Evolutionary conservation across 2,329 filamentous ascomycete genomes (phyloP).

Genomic region (Aspergillus ochraceus): DNA sequence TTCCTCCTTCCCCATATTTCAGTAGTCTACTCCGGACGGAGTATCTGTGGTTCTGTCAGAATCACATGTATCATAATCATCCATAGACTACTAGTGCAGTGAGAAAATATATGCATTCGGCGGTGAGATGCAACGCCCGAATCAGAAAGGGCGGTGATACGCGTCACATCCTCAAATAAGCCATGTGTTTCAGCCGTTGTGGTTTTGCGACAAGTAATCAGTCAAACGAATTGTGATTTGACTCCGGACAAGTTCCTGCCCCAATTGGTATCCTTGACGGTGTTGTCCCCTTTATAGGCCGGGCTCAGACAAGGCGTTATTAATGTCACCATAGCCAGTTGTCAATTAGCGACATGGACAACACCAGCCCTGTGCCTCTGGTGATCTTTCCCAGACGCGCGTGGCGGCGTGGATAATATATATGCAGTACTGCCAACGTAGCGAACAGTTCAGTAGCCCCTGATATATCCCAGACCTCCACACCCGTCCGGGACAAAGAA

Average conservation of each 20-base stretch:
- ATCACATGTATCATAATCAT: background rate
- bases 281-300: background rate
- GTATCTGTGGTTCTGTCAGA: background rate
- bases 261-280: background rate
- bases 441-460: background rate
- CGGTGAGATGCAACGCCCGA: slow-evolving; percentile 14
- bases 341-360: background rate
- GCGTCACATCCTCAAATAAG: slow-evolving; percentile 8
- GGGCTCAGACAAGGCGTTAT: background rate
- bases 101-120: slow-evolving; percentile 2
- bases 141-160: slow-evolving; percentile 20
- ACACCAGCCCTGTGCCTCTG: background rate
- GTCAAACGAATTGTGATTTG: background rate
- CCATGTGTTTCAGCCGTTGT: slow-evolving; percentile 20
- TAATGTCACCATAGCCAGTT: background rate
- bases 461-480: background rate
- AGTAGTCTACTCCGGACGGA: background rate
- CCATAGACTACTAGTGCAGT: background rate
- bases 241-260: slow-evolving; percentile 6
- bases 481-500: background rate
- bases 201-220: slow-evolving; percentile 10
- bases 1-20: background rate
- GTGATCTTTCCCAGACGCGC: background rate
- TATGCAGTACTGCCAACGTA: background rate
- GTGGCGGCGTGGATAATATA: background rate